phyloP scores from a whole-genome alignment of 192 early-diverging fungal species.

The Entomortierella chlamydospora region DNA sequence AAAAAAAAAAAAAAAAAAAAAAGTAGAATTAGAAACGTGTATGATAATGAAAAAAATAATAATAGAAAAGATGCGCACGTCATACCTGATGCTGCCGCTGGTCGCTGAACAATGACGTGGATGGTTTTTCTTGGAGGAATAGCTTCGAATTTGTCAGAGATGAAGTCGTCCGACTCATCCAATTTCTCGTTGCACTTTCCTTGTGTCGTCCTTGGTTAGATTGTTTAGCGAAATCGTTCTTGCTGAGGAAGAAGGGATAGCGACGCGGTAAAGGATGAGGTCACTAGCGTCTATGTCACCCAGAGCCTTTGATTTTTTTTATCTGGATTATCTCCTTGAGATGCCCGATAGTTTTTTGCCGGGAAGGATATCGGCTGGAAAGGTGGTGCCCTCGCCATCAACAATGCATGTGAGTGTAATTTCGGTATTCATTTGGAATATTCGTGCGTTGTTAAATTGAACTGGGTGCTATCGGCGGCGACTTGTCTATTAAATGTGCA shows the following conservation, averaged over 20 bases:
- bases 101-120: conserved; percentile 5
- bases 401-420: too few relatives aligned
- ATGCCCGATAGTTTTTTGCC: background rate
- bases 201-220: background rate
- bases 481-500: too few relatives aligned
- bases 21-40: too few relatives aligned
- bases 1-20: too few relatives aligned
- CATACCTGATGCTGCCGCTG: background rate
- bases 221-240: background rate
- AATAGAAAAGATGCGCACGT: background rate
- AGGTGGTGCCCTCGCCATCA: background rate
- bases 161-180: conserved; percentile 1
- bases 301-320: background rate
- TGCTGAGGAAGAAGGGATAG: background rate
- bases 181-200: background rate
- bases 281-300: background rate
- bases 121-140: background rate
- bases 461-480: too few relatives aligned
- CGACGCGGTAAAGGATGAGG: background rate
- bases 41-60: too few relatives aligned
- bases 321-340: background rate
- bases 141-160: conserved; percentile 2
- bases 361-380: background rate
- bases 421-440: too few relatives aligned
- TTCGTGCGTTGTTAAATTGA: too few relatives aligned